Percentiles rank a stretch among this genome's conserved stretches.
Conservation (phyloP, 345 rosid genomes). For the Salix brachista region DNA sequence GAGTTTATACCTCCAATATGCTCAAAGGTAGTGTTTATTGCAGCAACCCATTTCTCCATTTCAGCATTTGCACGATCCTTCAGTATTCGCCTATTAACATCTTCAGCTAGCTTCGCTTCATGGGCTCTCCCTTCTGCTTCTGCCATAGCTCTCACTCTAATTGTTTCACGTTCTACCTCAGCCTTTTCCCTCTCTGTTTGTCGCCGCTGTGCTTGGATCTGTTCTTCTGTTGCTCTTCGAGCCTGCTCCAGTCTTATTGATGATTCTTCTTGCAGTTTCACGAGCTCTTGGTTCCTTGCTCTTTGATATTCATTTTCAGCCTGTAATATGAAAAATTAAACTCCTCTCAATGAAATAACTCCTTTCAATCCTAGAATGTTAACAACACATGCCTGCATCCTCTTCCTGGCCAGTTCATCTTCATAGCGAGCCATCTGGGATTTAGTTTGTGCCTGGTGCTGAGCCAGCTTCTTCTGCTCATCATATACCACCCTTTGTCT, state of each 20-base stretch:
- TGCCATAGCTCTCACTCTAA: constrained; percentile 89
- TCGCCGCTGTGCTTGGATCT: constrained; percentile 84
- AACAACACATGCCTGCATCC: constrained; percentile 80
- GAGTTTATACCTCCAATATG: constrained; percentile 74
- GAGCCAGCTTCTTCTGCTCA: constrained; percentile 85
- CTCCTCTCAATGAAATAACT: constrained; percentile 16
- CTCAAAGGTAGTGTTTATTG: constrained; percentile 86
- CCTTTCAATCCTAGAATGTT: not conserved
- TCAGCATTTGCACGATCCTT: constrained; percentile 97
- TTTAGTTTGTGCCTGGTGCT: constrained; percentile 86
- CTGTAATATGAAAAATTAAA: constrained; percentile 40
- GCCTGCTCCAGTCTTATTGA: constrained; percentile 81
- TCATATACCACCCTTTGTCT: constrained; percentile 80
- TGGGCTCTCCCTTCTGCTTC: constrained; percentile 99
- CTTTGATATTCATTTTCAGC: constrained; percentile 88
- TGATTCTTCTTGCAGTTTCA: constrained; percentile 88
- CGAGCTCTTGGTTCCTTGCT: constrained; percentile 92
- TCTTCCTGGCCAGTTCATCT: constrained; percentile 88
- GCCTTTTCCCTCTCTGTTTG: constrained; percentile 98
- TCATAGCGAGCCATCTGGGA: constrained; percentile 94
- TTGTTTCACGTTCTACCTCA: constrained; percentile 97
- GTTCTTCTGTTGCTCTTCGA: constrained; percentile 90
- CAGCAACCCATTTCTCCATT: constrained; percentile 96
- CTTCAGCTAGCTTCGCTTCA: constrained; percentile 94
- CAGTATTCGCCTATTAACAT: constrained; percentile 80